Evolutionary conservation across 768 basidiomycete genomes (phyloP).

Genomic region (Terana coerulea): DNA sequence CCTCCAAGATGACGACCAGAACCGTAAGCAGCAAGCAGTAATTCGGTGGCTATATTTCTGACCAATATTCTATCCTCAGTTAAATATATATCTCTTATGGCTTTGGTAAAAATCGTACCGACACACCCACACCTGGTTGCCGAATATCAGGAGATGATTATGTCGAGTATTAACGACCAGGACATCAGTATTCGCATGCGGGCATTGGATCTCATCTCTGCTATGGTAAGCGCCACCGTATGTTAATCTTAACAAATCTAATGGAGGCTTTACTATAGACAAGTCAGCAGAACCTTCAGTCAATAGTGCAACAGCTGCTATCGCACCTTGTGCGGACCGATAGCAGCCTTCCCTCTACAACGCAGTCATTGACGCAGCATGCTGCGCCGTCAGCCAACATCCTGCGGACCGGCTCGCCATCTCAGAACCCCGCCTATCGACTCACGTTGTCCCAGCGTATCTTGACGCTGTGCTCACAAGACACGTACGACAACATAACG

Average conservation of each 20-base stretch:
- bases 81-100: slow-evolving; percentile 94
- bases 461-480: slow-evolving; percentile 79
- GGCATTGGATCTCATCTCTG: slow-evolving; percentile 88
- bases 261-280: slow-evolving; percentile 51
- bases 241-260: slow-evolving; percentile 3
- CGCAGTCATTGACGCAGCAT: slow-evolving; percentile 49
- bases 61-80: slow-evolving; percentile 46
- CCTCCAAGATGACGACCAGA: slow-evolving; percentile 91
- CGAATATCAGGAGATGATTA: slow-evolving; percentile 88
- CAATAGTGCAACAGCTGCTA: slow-evolving; percentile 85
- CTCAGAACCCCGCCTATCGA: slow-evolving; percentile 82
- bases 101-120: slow-evolving; percentile 94
- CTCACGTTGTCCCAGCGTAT: slow-evolving; percentile 78
- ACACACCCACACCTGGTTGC: slow-evolving; percentile 86
- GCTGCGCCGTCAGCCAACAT: slow-evolving; percentile 37
- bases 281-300: slow-evolving; percentile 78
- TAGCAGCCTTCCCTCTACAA: slow-evolving; percentile 52
- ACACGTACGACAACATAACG: slow-evolving; percentile 79
- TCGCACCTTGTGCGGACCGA: slow-evolving; percentile 74
- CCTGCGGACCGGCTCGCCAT: slow-evolving; percentile 42
- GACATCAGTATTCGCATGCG: slow-evolving; percentile 97
- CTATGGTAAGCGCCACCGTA: slow-evolving; percentile 61
- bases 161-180: slow-evolving; percentile 85
- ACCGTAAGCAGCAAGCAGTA: slow-evolving; percentile 53
- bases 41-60: slow-evolving; percentile 3